Base-by-base conservation (phyloP, 805 yeast species). In the Yamadazyma scolyti region DNA sequence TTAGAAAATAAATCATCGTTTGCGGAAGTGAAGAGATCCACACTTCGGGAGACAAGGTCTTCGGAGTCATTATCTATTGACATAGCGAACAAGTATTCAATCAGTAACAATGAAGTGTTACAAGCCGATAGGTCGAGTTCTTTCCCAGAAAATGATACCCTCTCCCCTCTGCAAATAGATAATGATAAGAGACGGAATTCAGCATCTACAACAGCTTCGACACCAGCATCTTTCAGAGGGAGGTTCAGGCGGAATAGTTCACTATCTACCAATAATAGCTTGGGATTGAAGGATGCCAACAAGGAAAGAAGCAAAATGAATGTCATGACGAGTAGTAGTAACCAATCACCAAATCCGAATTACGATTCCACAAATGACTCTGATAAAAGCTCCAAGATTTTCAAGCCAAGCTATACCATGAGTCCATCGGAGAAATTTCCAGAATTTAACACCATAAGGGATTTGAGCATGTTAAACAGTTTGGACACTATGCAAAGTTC, bases 381-480 rank as follows among this genome's bases (percentile, higher is more conserved):
- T 9, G 27, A 20, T 11, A 25, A 30, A 23, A 24, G 30, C 26
- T 32, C 34, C 23, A 32, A 37, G 21, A 27, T 40, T 1, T 40
- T 40, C 24, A 40, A 40, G 20, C 42, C 42, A n/a, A 36, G 41
- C 17, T 40, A 28, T 21, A 25, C 42, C 10, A 30, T 40, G 37
- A 25, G 26, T 11, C 39, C 30, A 22, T 15, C 13, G 16, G 39
- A 33, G 10, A 23, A 32, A 21, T 34, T 29, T 21, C 44, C 44
- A 7, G 31, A 32, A 23, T 41, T 35, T 20, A 13, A 4, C 3
- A 30, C 57, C 1, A 12, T 58, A 2, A 27, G 39, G n/a, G 50
- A 50, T 27, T 40, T 56, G 13, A 41, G 49, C 1, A 20, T 47
- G 4, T 40, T 61, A 16, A 65, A 65, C 34, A 28, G 52, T 2